These are phyloP conservation scores for Sanghuangporus weigelae DNA, from an alignment of 1,284 basidiomycete species.

Conservation along the genomic window DNA sequence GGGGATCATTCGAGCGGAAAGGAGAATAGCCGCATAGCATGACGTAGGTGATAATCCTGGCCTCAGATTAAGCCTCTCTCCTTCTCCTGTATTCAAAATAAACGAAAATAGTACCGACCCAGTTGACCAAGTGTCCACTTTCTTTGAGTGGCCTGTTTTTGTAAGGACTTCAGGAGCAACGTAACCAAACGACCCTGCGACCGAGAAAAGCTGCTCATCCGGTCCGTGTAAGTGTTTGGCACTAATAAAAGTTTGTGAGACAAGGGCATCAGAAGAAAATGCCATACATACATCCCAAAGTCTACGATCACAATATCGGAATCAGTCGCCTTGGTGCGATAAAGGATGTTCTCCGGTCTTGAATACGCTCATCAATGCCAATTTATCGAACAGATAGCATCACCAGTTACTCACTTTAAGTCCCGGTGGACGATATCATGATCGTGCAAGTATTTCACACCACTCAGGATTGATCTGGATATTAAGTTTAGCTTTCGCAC, in stretches of 20 bases:
- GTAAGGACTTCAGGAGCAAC: conserved; percentile 90
- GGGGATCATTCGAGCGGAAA: conserved; percentile 81
- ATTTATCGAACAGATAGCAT: background rate
- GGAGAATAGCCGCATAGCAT: conserved; percentile 91
- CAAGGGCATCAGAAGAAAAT: background rate
- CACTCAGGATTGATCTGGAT: conserved; percentile 66
- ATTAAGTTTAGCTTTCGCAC: background rate
- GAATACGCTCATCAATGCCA: background rate
- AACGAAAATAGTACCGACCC: conserved; percentile 51
- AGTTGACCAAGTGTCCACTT: conserved; percentile 91
- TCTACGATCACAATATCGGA: conserved; percentile 90
- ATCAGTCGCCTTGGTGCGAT: conserved; percentile 66
- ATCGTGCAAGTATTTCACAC: conserved; percentile 78
- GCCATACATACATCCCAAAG: conserved; percentile 80
- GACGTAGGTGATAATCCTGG: conserved; percentile 89
- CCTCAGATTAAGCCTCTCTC: background rate
- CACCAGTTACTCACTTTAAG: conserved; percentile 57
- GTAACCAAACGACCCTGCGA: conserved; percentile 92
- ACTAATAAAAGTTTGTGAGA: conserved; percentile 32
- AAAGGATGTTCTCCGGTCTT: conserved; percentile 92
- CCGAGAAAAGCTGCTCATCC: conserved; percentile 72
- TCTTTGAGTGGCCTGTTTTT: conserved; percentile 81
- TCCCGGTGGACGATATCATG: conserved; percentile 92
- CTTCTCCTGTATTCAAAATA: background rate
- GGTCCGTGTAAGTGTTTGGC: conserved; percentile 81